phyloP scores from a whole-genome alignment of 768 basidiomycete species.

The Boletus patriciae region DNA sequence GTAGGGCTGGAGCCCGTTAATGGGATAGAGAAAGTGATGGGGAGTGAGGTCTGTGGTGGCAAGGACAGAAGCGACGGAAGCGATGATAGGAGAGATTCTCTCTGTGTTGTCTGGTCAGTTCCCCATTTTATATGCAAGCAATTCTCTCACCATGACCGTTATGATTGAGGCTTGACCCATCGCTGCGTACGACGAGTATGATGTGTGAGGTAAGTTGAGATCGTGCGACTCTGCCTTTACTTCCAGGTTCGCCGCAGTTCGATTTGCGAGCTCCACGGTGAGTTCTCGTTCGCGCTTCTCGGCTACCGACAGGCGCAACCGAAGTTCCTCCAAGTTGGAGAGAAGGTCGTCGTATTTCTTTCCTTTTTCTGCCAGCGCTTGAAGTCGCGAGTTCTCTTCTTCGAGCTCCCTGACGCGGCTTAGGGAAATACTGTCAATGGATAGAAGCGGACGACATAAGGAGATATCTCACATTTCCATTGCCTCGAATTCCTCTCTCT shows the following conservation, averaged over 20 bases:
- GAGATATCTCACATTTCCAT: slow-evolving; percentile 78
- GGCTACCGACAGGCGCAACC: slow-evolving; percentile 60
- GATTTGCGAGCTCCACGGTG: slow-evolving; percentile 55
- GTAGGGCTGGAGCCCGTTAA: slow-evolving; percentile 37
- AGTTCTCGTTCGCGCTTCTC: slow-evolving; percentile 69
- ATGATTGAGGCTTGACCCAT: slow-evolving; percentile 58
- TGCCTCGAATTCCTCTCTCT: slow-evolving; percentile 87
- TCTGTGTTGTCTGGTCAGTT: slow-evolving; percentile 28
- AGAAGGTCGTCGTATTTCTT: slow-evolving; percentile 42
- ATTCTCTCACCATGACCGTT: slow-evolving; percentile 60
- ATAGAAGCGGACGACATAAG: slow-evolving; percentile 4
- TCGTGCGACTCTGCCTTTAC: slow-evolving; percentile 65
- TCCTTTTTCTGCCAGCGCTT: slow-evolving; percentile 53
- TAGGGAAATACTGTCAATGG: slow-evolving; percentile 23
- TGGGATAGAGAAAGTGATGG: slow-evolving; percentile 57
- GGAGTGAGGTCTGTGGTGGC: slow-evolving; percentile 54
- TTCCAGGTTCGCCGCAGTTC: slow-evolving; percentile 34
- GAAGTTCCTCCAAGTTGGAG: slow-evolving; percentile 66
- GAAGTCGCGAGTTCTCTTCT: slow-evolving; percentile 77
- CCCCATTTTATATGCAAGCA: not conserved
- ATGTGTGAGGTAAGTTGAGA: slow-evolving; percentile 46
- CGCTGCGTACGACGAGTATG: slow-evolving; percentile 35
- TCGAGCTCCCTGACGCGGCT: slow-evolving; percentile 85
- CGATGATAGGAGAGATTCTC: slow-evolving; percentile 73
- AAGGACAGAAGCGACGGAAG: slow-evolving; percentile 73